Conservation (phyloP, 164 flowering plant species). For the Vitis amurensis region DNA sequence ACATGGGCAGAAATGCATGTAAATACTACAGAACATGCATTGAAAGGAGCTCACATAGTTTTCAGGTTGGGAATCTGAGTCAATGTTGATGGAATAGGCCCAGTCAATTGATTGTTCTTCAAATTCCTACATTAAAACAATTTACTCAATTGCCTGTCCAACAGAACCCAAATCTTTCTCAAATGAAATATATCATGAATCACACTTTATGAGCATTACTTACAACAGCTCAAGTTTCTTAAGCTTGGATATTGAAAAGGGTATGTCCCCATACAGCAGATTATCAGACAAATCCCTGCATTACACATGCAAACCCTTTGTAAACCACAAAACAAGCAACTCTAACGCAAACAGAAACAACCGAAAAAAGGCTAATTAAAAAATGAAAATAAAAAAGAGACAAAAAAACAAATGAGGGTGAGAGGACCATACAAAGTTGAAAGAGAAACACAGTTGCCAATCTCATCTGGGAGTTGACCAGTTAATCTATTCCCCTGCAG, state of each 20-base stretch:
- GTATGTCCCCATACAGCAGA: constrained; percentile 74
- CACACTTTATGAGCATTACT: constrained; percentile 21
- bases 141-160: background rate
- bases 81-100: constrained; percentile 91
- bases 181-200: too few species aligned
- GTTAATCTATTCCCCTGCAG: constrained; percentile 75
- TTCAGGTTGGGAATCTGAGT: constrained; percentile 88
- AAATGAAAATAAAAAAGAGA: background rate
- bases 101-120: constrained; percentile 80
- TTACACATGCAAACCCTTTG: background rate
- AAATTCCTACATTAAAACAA: constrained; percentile 45
- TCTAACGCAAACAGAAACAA: background rate
- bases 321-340: background rate
- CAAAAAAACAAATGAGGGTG: background rate
- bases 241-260: constrained; percentile 79
- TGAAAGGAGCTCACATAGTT: constrained; percentile 52
- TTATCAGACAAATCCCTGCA: constrained; percentile 81
- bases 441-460: constrained; percentile 69
- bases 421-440: constrained; percentile 41
- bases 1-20: too few species aligned
- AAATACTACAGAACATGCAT: background rate
- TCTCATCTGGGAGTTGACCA: constrained; percentile 96
- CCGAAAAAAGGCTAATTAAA: background rate
- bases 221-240: constrained; percentile 78
- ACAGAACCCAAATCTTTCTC: too few species aligned